These are phyloP conservation scores for Antrodiella citrinella DNA, from an alignment of 768 basidiomycete species.

Conservation along the genomic window DNA sequence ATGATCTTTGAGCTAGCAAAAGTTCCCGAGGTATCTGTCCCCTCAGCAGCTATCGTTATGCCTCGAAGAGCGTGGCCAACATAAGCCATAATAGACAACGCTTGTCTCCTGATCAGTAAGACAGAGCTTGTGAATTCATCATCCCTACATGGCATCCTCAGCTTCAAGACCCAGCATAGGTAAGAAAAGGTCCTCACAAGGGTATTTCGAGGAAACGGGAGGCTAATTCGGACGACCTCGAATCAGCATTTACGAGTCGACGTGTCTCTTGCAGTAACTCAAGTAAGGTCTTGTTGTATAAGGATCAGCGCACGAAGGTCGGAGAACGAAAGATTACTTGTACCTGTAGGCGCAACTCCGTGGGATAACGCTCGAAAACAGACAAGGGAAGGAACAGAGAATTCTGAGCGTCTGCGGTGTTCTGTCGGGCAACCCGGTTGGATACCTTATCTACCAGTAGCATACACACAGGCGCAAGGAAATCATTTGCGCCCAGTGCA, in stretches of 20 bases:
- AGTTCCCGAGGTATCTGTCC: constrained; percentile 18
- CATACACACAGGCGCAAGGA: constrained; percentile 77
- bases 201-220: constrained; percentile 47
- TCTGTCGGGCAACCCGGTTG: constrained; percentile 60
- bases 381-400: constrained; percentile 61
- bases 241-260: constrained; percentile 35
- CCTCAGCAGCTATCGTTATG: constrained; percentile 18
- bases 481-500: constrained; percentile 71
- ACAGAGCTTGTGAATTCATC: constrained; percentile 44
- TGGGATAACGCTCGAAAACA: constrained; percentile 48
- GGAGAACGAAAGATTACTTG: constrained; percentile 6
- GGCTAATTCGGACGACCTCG: constrained; percentile 28
- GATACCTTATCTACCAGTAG: constrained; percentile 75
- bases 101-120: constrained; percentile 45
- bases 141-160: constrained; percentile 32
- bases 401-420: constrained; percentile 45
- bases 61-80: constrained; percentile 43
- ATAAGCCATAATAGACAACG: constrained; percentile 62
- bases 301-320: too few species aligned
- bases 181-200: constrained; percentile 32
- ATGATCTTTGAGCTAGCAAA: constrained; percentile 41
- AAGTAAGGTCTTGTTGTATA: constrained; percentile 59
- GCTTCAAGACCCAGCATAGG: too few species aligned
- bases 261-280: constrained; percentile 62
- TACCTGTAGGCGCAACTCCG: constrained; percentile 45